Conservation (phyloP, 2,329 filamentous ascomycete species). For the Monilinia fructicola region DNA sequence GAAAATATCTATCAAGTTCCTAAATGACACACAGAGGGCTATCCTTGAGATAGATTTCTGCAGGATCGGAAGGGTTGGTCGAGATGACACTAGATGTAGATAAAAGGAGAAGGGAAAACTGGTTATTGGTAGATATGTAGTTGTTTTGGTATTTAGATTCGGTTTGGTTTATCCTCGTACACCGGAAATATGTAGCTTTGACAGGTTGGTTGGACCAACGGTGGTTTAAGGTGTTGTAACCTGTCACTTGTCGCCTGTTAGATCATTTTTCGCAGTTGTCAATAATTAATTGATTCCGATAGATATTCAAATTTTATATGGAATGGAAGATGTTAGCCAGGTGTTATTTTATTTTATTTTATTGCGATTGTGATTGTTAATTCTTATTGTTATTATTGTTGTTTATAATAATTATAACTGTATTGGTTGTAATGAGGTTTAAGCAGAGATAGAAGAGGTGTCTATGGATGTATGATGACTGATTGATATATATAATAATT, state of each 20-base stretch:
- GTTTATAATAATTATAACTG: too few relatives aligned
- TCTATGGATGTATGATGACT: too few relatives aligned
- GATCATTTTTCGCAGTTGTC: conserved; percentile 5
- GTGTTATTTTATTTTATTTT: too few relatives aligned
- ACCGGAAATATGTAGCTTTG: conserved; percentile 13
- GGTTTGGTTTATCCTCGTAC: background rate
- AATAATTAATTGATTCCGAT: conserved; percentile 13
- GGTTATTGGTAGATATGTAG: conserved; percentile 16
- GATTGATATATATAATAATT: too few relatives aligned
- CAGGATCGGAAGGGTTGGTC: conserved; percentile 14
- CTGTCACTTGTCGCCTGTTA: background rate
- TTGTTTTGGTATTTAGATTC: background rate
- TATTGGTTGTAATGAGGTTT: background rate
- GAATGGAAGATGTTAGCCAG: background rate
- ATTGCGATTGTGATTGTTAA: too few relatives aligned
- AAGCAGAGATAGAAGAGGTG: too few relatives aligned
- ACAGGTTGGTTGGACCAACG: conserved; percentile 15
- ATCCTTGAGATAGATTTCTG: conserved; percentile 12
- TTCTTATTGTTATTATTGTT: too few relatives aligned
- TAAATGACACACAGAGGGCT: conserved; percentile 1
- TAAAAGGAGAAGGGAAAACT: conserved; percentile 2
- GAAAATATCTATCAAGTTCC: conserved; percentile 5
- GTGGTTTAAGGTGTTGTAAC: conserved; percentile 16
- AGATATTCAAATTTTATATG: background rate
- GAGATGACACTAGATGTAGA: background rate